Evolutionary conservation across 306 rosid genomes (phyloP), one percentile per base, ranked within the genome.

Genomic region (Benincasa hispida): DNA sequence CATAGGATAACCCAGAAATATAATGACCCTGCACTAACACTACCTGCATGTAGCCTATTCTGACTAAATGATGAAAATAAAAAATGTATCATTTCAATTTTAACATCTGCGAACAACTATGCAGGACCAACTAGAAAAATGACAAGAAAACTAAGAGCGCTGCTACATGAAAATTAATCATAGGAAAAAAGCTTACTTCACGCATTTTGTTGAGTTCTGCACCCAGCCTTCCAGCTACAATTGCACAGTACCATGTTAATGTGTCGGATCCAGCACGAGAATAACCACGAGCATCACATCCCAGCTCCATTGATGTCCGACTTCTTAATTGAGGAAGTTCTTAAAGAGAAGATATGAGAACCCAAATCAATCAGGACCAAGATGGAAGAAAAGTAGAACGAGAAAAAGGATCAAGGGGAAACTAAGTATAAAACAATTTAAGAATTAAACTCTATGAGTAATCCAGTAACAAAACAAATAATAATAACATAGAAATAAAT

Each of bases 201-300:
- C 98, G 96, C 95, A 91, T 85, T 83, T 81, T 87, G 83, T 88
- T 89, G 85, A 91, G 87, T 74, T 87, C 91, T 48, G 84, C 79
- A 66, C 97, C 86, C 57, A 82, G 85, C 81, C 96, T 83, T 85
- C 98, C 98, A 47, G 91, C 94, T 76, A 91, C 75, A 75, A 91
- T 75, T 69, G 93, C 97, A 82, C 98, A 94, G 84, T 94, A 94
- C 98, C 98, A 94, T 63, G 90, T 87, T 18, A 69, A 27, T 6
- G 91, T 84, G 78, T 88, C 91, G 18, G 76, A 86, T 85, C 97
- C 97, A 76, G 97, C 97, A 82, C 94, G 95, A 61, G 97, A 94
- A 83, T 87, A 91, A 69, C 97, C 97, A 24, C 15, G 89, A 48
- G 97, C 87, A 84, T 94, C 96, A 77, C 98, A 94, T 57, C 98